Percentiles rank a stretch among this genome's conserved stretches.
Evolutionary conservation across 768 basidiomycete species (phyloP).

Genomic region (Boletus reticuloceps): DNA sequence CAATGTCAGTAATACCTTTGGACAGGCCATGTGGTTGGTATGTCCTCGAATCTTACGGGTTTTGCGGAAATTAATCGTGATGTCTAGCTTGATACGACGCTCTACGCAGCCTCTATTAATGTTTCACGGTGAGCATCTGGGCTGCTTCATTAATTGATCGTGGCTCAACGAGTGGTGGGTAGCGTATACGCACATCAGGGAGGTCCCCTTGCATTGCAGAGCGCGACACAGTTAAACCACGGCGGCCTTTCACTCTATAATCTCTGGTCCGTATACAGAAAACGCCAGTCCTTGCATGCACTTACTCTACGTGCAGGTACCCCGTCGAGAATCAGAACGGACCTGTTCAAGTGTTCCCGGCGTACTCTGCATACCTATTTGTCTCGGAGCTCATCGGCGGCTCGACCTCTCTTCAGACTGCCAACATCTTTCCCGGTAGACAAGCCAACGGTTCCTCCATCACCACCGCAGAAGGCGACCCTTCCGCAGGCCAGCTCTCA

Average conservation of each 20-base stretch:
- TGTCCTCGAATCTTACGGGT: conserved; percentile 16
- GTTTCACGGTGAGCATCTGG: conserved; percentile 38
- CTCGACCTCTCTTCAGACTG: conserved; percentile 42
- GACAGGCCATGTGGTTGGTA: conserved; percentile 53
- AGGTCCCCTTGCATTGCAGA: conserved; percentile 49
- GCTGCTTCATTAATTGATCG: neutral
- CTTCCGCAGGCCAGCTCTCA: conserved; percentile 46
- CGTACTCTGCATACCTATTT: conserved; percentile 53
- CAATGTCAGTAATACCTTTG: conserved; percentile 39
- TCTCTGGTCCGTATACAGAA: conserved; percentile 38
- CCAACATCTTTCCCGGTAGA: conserved; percentile 51
- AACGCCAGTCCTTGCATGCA: neutral
- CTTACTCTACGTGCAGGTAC: conserved; percentile 34
- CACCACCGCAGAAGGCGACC: conserved; percentile 48
- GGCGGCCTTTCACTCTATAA: conserved; percentile 42
- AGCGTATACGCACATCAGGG: conserved; percentile 57
- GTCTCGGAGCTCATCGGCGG: conserved; percentile 45
- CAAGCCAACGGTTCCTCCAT: conserved; percentile 52
- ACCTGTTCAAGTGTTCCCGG: conserved; percentile 50
- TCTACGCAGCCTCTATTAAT: conserved; percentile 38
- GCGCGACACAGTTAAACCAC: conserved; percentile 35
- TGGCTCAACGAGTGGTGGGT: neutral
- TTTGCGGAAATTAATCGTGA: neutral
- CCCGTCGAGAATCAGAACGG: conserved; percentile 48
- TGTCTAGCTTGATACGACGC: conserved; percentile 7